Evolutionary conservation across 208 protist species (phyloP).

Genomic region (Trypanosomatidae sp.): DNA sequence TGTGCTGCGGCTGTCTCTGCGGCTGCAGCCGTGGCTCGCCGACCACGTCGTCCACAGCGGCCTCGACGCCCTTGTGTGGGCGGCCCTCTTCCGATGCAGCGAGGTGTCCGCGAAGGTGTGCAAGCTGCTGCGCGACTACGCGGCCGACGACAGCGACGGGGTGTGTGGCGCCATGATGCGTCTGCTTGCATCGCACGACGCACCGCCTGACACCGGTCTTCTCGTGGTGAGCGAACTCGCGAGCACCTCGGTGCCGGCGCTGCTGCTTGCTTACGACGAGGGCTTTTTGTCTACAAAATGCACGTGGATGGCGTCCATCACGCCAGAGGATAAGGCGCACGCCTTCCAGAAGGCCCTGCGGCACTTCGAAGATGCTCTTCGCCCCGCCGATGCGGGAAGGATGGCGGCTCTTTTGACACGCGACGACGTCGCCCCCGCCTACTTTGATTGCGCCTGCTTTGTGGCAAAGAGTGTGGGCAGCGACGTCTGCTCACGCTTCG

Average conservation of each 20-base stretch:
- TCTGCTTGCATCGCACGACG: constrained; percentile 7
- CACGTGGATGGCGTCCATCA: constrained; percentile 16
- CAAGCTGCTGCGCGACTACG: constrained; percentile 27
- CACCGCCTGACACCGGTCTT: constrained; percentile 12
- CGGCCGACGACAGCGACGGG: constrained; percentile 4
- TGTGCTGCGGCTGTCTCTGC: constrained; percentile 39
- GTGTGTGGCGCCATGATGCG: constrained; percentile 10
- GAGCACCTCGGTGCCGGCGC: constrained; percentile 17
- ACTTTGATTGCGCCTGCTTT: constrained; percentile 30
- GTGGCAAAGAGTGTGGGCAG: constrained; percentile 11
- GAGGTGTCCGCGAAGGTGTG: constrained; percentile 21
- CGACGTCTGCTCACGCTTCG: too few species aligned
- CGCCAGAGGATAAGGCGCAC: background rate
- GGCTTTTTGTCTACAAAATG: constrained; percentile 17
- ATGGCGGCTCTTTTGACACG: constrained; percentile 3
- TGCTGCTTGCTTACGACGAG: constrained; percentile 18
- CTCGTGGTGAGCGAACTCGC: constrained; percentile 21
- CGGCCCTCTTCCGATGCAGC: constrained; percentile 13
- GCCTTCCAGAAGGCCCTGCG: constrained; percentile 12
- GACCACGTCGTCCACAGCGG: constrained; percentile 13
- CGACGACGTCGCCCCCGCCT: constrained; percentile 20
- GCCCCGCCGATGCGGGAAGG: too few species aligned
- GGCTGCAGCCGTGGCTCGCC: constrained; percentile 35
- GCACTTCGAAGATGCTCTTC: constrained; percentile 13
- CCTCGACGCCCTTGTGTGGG: constrained; percentile 29